Conservation (phyloP, 2,329 filamentous ascomycete genomes). For the Aspergillus udagawae region DNA sequence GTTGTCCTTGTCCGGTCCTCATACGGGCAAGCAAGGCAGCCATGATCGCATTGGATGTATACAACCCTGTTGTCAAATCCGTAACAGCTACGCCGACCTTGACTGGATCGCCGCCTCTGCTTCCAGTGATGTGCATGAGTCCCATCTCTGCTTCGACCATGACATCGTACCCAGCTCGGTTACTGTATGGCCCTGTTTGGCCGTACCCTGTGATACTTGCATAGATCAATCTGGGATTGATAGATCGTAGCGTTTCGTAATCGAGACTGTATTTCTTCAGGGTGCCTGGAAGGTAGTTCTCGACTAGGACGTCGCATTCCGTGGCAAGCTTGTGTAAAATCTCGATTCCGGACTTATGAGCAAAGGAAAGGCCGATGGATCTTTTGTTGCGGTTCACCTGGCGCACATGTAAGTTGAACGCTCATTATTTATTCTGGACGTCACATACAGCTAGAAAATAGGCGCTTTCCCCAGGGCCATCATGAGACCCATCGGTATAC, state of each 20-base stretch:
- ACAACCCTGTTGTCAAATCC: conserved; percentile 89
- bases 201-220: conserved; percentile 97
- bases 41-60: conserved; percentile 94
- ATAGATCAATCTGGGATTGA: conserved; percentile 87
- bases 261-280: conserved; percentile 90
- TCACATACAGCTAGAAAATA: conserved; percentile 79
- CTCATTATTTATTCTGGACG: background rate
- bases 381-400: conserved; percentile 97
- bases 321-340: conserved; percentile 81
- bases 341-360: conserved; percentile 74
- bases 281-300: conserved; percentile 90
- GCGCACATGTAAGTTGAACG: conserved; percentile 4
- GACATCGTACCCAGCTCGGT: conserved; percentile 91
- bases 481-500: conserved; percentile 59
- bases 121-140: conserved; percentile 96
- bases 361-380: conserved; percentile 86
- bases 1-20: conserved; percentile 76
- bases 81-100: conserved; percentile 98
- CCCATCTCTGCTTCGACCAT: conserved; percentile 99
- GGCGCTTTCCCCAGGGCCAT: conserved; percentile 79
- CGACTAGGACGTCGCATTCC: conserved; percentile 87
- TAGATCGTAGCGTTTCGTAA: conserved; percentile 71
- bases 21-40: conserved; percentile 76
- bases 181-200: conserved; percentile 85
- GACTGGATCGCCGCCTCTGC: conserved; percentile 81